Evolutionary conservation across 192 early-diverging fungal genomes (phyloP), one percentile per base, ranked within the genome.

Genomic region (Phlyctochytrium planicorne): DNA sequence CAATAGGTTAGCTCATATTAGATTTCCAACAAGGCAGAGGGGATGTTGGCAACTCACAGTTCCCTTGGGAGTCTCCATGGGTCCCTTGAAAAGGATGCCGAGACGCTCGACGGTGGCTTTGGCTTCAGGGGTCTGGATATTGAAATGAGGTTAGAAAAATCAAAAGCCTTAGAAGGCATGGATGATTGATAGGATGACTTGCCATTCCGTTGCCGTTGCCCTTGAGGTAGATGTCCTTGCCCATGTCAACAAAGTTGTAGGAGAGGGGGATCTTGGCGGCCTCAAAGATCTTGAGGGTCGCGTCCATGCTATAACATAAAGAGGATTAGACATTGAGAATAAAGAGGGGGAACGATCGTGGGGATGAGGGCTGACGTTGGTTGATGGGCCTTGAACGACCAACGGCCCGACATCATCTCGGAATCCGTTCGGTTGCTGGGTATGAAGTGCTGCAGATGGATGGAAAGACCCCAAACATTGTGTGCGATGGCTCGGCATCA

Each of bases 241-340:
- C 68, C 68, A 70, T 70, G 3, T 70, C 68, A 4, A 70, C 68
- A 33, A 65, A 65, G 30, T 52, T 62, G 60, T 34, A 65, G 29
- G 53, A 35, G 50, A 70, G 20, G 24, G 78, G 68, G 76, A 87
- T 82, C 75, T 85, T 85, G 70, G 93, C 93, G 34, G 91, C 93
- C 63, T 81, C 63, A 72, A 91, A 94, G 71, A 95, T 93, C 31
- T 86, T 81, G 80, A 91, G 86, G 37, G 92, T 91, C 20, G 91
- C 91, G 62, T 82, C 60, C 68, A 70, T 70, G 33, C 55, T 57
- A 27, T 10, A 47, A 47, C 6, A 47, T 6, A 47, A 47, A 47
- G n/a, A n/a, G 20, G 40, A 20, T 47, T 47, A 47, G 6, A 14
- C 40, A 20, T 47, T 47, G 40, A 47, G 10, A 47, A n/a, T n/a